Evolutionary conservation across 768 basidiomycete species (phyloP).

Genomic region (Naganishia kalamii): DNA sequence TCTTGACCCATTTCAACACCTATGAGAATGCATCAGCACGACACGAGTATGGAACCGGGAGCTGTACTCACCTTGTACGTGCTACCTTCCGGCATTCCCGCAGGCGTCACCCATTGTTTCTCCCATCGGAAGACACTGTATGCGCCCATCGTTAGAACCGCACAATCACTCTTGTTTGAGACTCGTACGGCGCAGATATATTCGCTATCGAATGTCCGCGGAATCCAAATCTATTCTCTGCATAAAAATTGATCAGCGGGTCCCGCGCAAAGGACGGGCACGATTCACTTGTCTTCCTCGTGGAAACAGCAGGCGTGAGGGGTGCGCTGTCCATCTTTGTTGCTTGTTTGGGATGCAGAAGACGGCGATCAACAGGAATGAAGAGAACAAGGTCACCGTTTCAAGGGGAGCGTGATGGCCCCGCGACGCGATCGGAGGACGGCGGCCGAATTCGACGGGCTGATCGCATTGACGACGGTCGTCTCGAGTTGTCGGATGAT

Average conservation of each 20-base stretch:
- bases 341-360: background rate
- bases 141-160: background rate
- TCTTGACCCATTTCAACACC: constrained; percentile 22
- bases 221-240: constrained; percentile 4
- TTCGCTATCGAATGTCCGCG: background rate
- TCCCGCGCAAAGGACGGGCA: background rate
- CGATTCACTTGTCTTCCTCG: background rate
- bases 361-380: too few species aligned
- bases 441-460: too few species aligned
- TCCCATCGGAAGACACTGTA: constrained; percentile 18
- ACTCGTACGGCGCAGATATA: constrained; percentile 2
- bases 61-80: constrained; percentile 16
- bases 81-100: constrained; percentile 4
- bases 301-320: constrained; percentile 2
- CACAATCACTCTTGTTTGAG: background rate
- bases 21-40: background rate
- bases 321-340: background rate
- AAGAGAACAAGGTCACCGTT: too few species aligned
- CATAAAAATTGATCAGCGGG: background rate
- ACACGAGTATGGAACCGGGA: background rate
- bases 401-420: too few species aligned
- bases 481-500: too few species aligned
- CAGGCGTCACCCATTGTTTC: constrained; percentile 15
- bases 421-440: too few species aligned
- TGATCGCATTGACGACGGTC: too few species aligned